Conservation (phyloP, 129 eudicot species). For the Calendula officinalis region DNA sequence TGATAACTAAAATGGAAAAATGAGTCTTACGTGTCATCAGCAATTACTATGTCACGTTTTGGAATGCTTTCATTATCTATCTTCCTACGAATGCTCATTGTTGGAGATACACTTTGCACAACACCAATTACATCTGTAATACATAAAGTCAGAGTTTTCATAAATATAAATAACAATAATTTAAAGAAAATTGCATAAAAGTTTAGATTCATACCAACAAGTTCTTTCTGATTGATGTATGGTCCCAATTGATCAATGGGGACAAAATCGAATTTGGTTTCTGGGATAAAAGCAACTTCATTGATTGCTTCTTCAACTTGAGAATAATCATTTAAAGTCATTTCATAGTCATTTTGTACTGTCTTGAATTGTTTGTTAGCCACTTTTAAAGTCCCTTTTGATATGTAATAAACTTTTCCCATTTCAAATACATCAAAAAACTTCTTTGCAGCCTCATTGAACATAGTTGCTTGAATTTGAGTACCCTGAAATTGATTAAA, state of each 20-base stretch:
- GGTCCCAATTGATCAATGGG: conserved; percentile 93
- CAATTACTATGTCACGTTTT: conserved; percentile 87
- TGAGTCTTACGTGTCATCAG: conserved; percentile 76
- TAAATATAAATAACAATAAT: neutral
- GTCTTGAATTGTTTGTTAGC: conserved; percentile 96
- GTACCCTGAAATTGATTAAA: conserved; percentile 63
- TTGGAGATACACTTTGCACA: conserved; percentile 85
- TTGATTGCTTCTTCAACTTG: conserved; percentile 71
- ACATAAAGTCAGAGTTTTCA: neutral
- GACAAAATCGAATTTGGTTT: conserved; percentile 73
- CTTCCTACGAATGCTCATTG: conserved; percentile 85
- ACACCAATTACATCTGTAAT: conserved; percentile 93
- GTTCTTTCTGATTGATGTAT: conserved; percentile 69
- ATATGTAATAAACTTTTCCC: conserved; percentile 93
- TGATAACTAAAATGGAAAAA: neutral
- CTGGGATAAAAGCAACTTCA: conserved; percentile 76
- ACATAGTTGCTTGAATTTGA: conserved; percentile 97
- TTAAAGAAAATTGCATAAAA: neutral
- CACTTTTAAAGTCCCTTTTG: conserved; percentile 77
- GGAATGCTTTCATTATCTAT: conserved; percentile 63
- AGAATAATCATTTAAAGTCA: conserved; percentile 84
- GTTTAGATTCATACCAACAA: conserved; percentile 52
- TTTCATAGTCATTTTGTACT: conserved; percentile 90
- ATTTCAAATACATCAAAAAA: conserved; percentile 75
- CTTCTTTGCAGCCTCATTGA: conserved; percentile 81